Percentiles rank a stretch among this genome's conserved stretches.
Conservation (phyloP, 768 basidiomycete species). For the Lanmaoa pseudosensibilis region DNA sequence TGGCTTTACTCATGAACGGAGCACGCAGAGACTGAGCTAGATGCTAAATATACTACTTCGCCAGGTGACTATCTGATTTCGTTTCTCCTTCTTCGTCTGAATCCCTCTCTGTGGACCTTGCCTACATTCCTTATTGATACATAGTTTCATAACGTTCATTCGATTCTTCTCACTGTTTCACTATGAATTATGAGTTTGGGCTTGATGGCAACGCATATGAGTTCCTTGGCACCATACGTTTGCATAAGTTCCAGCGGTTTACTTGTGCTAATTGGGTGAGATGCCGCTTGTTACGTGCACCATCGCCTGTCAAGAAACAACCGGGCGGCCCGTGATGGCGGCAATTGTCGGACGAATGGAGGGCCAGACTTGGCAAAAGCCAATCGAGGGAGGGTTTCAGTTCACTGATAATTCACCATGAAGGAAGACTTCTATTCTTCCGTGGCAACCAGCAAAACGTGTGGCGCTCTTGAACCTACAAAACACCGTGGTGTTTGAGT, state of each 20-base stretch:
- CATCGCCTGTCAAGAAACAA: constrained; percentile 11
- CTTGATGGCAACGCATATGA: constrained; percentile 1
- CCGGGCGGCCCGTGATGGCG: constrained; percentile 11
- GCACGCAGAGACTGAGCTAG: constrained; percentile 57
- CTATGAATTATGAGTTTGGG: constrained; percentile 26
- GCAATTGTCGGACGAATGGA: constrained; percentile 18
- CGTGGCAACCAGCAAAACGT: constrained; percentile 33
- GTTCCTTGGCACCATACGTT: constrained; percentile 1
- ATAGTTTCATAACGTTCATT: constrained; percentile 28
- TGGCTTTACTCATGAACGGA: constrained; percentile 82
- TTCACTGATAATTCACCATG: constrained; percentile 23
- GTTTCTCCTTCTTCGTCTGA: constrained; percentile 7
- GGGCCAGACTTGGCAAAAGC: constrained; percentile 9
- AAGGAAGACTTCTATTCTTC: constrained; percentile 35
- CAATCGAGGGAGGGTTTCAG: constrained; percentile 13
- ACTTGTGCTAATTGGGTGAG: constrained; percentile 5
- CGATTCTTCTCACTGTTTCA: constrained; percentile 25
- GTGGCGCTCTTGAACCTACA: constrained; percentile 19
- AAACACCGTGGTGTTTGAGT: constrained; percentile 27
- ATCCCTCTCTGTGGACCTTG: constrained; percentile 25
- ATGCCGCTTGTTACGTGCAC: constrained; percentile 11
- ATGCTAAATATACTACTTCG: constrained; percentile 14
- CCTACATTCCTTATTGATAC: constrained; percentile 35
- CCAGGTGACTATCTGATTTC: constrained; percentile 14
- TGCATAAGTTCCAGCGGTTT: not conserved